These are phyloP conservation scores for Penicillium alfredii DNA, from an alignment of 495 filamentous ascomycete genomes.

Conservation along the genomic window DNA sequence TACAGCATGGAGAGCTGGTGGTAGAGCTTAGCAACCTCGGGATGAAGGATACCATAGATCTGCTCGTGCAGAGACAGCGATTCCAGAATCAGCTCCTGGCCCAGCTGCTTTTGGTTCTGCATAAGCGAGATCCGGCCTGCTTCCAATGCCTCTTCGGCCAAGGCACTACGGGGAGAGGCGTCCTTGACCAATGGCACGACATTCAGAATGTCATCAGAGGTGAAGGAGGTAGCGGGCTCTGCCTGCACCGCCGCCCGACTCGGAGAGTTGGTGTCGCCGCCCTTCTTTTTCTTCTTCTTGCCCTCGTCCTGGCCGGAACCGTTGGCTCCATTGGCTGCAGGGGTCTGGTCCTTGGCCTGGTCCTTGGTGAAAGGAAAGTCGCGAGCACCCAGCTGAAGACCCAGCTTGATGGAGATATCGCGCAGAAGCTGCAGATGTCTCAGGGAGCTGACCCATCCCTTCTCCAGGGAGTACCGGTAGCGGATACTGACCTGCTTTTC, in stretches of 20 bases:
- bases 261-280: constrained; percentile 47
- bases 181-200: constrained; percentile 92
- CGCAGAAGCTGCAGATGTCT: constrained; percentile 80
- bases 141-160: constrained; percentile 94
- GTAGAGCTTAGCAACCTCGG: constrained; percentile 93
- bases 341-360: constrained; percentile 31
- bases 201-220: constrained; percentile 80
- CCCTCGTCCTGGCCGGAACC: constrained; percentile 37
- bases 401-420: constrained; percentile 83
- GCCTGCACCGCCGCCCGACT: constrained; percentile 35
- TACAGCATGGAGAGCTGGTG: constrained; percentile 91
- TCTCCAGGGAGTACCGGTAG: constrained; percentile 67
- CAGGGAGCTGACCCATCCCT: constrained; percentile 58
- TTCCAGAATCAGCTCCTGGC: constrained; percentile 91
- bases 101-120: constrained; percentile 91
- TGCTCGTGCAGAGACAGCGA: constrained; percentile 96
- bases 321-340: constrained; percentile 39
- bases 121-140: constrained; percentile 90
- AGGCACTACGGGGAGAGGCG: constrained; percentile 74
- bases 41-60: constrained; percentile 96
- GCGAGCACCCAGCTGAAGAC: constrained; percentile 79
- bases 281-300: constrained; percentile 72
- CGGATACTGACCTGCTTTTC: constrained; percentile 63
- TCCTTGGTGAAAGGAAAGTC: constrained; percentile 66
- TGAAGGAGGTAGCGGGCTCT: constrained; percentile 54